Conservation (phyloP, 495 filamentous ascomycete genomes). For the Tuber aestivum region DNA sequence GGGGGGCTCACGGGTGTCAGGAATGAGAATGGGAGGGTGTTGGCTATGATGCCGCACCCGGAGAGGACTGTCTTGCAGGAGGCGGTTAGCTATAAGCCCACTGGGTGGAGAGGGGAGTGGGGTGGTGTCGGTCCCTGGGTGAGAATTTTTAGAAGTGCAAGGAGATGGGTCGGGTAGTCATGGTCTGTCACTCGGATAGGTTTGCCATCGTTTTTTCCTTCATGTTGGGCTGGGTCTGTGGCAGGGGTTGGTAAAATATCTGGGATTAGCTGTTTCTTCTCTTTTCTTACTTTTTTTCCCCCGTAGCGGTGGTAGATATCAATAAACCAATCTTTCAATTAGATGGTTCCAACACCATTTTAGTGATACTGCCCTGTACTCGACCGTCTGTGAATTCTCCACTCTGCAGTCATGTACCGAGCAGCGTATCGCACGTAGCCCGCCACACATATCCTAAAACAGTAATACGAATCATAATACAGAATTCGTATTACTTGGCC, state of each 20-base stretch:
- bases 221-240: not conserved
- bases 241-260: not conserved
- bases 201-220: not conserved
- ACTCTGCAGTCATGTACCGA: not conserved
- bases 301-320: not conserved
- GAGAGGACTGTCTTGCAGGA: constrained; percentile 84
- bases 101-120: constrained; percentile 60
- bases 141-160: constrained; percentile 69
- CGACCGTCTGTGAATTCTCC: not conserved
- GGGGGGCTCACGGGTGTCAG: constrained; percentile 78
- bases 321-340: not conserved
- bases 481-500: not conserved
- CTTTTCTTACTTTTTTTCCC: not conserved
- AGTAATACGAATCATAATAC: not conserved
- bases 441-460: not conserved
- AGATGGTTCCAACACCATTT: not conserved
- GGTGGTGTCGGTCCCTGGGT: constrained; percentile 83
- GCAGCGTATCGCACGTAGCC: not conserved
- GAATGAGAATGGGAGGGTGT: constrained; percentile 72
- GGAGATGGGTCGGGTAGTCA: constrained; percentile 72
- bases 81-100: constrained; percentile 69
- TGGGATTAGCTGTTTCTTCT: not conserved
- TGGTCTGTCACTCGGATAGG: not conserved
- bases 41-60: constrained; percentile 95
- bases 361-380: not conserved